Base-by-base conservation (phyloP, 805 yeast species). In the Isabelozyma pseudorhagii region DNA sequence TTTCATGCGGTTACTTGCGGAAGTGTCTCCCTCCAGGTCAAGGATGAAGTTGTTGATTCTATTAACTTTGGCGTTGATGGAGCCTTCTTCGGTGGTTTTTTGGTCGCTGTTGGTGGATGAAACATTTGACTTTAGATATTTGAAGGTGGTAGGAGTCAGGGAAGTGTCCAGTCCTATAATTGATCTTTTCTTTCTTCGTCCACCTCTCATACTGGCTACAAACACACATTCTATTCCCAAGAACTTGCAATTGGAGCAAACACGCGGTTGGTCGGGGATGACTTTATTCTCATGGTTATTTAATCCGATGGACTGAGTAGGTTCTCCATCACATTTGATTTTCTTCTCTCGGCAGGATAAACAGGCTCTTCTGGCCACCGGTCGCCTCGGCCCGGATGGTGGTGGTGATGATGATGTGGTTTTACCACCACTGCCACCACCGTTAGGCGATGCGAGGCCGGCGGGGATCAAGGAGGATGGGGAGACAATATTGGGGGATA, bases 301-400 rank as follows among this genome's bases (percentile, higher is more conserved):
- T 7, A 46, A 42, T 36, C 36, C 46, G 21, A 50, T 49, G 18
- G 53, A 48, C 39, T 50, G 54, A 4, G 62, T 57, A 11, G 71
- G 58, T 54, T 82, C 87, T 11, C 88, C 88, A 54, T 83, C 87
- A 63, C 89, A 83, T 55, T 82, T 83, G 53, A 83, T 74, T 56
- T 84, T 83, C 66, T 80, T 82, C 55, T 81, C 85, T 40, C 89
- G 78, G 51, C 89, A 83, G 4, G 82, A 73, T 5, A 84, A 66
- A 60, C 88, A 83, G 0, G 88, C 88, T 44, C 84, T 68, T 50
- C 79, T 71, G 0, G 87, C 85, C 2, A 83, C 87, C 5, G 77
- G 69, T 21, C 83, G 65, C 51, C 72, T 70, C 38, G 47, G 18
- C 21, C 40, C 10, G 13, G 45, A 27, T 13, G 40, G 14, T 10